phyloP scores from a whole-genome alignment of 495 filamentous ascomycete species.

The Neurospora discreta region DNA sequence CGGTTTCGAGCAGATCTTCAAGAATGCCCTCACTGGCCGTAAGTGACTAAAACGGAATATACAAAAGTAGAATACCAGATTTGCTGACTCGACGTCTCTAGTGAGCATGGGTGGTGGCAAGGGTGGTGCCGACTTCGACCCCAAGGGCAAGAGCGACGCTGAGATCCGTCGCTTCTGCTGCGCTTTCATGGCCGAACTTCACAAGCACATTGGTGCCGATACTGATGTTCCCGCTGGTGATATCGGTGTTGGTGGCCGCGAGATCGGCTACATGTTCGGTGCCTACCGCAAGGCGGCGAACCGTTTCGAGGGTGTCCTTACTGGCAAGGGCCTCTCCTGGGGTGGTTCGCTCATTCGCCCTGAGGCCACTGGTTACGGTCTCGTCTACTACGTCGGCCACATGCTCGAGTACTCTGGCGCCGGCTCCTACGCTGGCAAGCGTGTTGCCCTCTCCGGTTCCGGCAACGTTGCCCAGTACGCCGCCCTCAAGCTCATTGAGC shows the following conservation, averaged over 20 bases:
- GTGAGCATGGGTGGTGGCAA: slow-evolving; percentile 98
- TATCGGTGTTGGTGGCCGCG: slow-evolving; percentile 80
- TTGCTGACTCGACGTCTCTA: slow-evolving; percentile 25
- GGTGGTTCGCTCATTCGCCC: slow-evolving; percentile 91
- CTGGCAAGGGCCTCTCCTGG: slow-evolving; percentile 88
- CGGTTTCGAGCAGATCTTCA: slow-evolving; percentile 99
- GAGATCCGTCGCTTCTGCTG: slow-evolving; percentile 98
- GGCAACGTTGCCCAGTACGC: slow-evolving; percentile 98
- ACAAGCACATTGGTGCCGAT: slow-evolving; percentile 90
- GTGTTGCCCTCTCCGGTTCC: slow-evolving; percentile 91
- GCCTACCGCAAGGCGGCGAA: slow-evolving; percentile 83
- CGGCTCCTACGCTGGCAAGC: slow-evolving; percentile 82
- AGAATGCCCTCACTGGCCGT: slow-evolving; percentile 97
- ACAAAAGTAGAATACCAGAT: neutral
- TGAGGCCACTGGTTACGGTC: slow-evolving; percentile 93
- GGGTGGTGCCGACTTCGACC: slow-evolving; percentile 97
- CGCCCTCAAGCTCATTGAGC: slow-evolving; percentile 92
- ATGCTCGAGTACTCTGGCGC: slow-evolving; percentile 89
- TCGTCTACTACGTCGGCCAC: slow-evolving; percentile 95
- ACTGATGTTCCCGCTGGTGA: slow-evolving; percentile 94
- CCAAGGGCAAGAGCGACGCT: slow-evolving; percentile 94
- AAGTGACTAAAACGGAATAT: slow-evolving; percentile 30
- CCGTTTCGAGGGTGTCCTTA: slow-evolving; percentile 89
- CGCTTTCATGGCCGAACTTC: slow-evolving; percentile 89
- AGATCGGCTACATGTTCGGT: slow-evolving; percentile 93